Evolutionary conservation across 371 early-diverging fungal genomes (phyloP).

Genomic region (Haplosporangium sp.): DNA sequence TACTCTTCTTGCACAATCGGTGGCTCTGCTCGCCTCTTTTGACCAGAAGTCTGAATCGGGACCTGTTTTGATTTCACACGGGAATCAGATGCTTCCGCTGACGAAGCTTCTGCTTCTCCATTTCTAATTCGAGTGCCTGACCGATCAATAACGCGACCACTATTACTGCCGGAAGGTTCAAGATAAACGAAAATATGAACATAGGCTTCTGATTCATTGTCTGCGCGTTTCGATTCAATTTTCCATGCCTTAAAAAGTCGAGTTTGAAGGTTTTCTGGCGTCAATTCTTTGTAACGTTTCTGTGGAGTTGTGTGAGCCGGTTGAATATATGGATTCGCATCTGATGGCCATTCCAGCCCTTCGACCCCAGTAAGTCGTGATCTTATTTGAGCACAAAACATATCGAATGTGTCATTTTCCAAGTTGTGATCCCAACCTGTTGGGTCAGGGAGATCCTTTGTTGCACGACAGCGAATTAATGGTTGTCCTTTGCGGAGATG

Average conservation of each 20-base stretch:
- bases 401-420: slow-evolving; percentile 4
- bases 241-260: slow-evolving; percentile 10
- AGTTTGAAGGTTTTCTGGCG: neutral
- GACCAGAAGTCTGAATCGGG: neutral
- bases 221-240: slow-evolving; percentile 8
- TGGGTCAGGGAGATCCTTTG: slow-evolving; percentile 23
- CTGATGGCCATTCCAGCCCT: slow-evolving; percentile 7
- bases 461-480: slow-evolving; percentile 14
- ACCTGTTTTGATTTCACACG: too few relatives aligned
- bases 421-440: neutral
- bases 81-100: too few relatives aligned
- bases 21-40: slow-evolving; percentile 3
- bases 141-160: neutral
- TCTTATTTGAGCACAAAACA: slow-evolving; percentile 5
- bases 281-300: slow-evolving; percentile 5
- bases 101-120: too few relatives aligned
- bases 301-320: slow-evolving; percentile 13
- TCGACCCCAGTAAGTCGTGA: neutral
- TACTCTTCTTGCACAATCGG: neutral
- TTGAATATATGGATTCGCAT: slow-evolving; percentile 14
- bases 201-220: neutral
- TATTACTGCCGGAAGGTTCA: neutral
- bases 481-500: slow-evolving; percentile 23
- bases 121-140: neutral
- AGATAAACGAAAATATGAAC: slow-evolving; percentile 11